Percentiles rank a stretch among this genome's conserved stretches.
phyloP scores from a whole-genome alignment of 2,329 filamentous ascomycete species.

The Penicillium frequentans region DNA sequence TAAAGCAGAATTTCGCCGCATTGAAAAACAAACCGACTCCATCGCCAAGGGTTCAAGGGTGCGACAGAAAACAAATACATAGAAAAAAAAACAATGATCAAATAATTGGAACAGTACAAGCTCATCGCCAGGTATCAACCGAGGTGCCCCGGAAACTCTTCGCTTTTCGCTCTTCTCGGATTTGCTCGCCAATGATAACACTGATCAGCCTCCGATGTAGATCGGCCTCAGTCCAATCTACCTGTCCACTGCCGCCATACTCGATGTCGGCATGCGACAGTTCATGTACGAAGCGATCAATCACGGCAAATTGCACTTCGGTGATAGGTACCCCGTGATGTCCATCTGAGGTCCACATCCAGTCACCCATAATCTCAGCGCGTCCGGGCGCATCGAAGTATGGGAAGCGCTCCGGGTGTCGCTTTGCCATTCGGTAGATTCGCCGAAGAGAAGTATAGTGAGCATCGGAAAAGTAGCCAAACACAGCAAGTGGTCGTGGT shows the following conservation, averaged over 20 bases:
- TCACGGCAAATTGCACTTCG: slow-evolving; percentile 43
- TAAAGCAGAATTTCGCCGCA: slow-evolving; percentile 9
- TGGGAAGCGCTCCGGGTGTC: slow-evolving; percentile 37
- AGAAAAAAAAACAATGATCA: not conserved
- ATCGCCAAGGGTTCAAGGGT: slow-evolving; percentile 12
- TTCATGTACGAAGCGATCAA: slow-evolving; percentile 42
- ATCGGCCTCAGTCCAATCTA: slow-evolving; percentile 47
- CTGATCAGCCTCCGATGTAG: slow-evolving; percentile 46
- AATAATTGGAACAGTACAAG: not conserved
- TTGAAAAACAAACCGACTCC: slow-evolving; percentile 17
- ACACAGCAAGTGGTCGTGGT: slow-evolving; percentile 31
- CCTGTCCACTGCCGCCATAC: slow-evolving; percentile 37
- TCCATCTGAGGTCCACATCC: slow-evolving; percentile 45
- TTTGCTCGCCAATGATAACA: slow-evolving; percentile 49
- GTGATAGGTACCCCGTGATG: slow-evolving; percentile 42
- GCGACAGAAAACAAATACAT: slow-evolving; percentile 10
- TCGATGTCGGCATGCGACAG: slow-evolving; percentile 35
- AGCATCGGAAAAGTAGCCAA: slow-evolving; percentile 44
- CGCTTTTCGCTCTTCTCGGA: slow-evolving; percentile 41
- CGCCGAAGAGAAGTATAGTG: slow-evolving; percentile 41
- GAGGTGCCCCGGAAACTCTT: slow-evolving; percentile 25
- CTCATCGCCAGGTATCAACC: slow-evolving; percentile 30
- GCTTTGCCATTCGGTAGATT: slow-evolving; percentile 41
- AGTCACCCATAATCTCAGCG: slow-evolving; percentile 42
- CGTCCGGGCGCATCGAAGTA: slow-evolving; percentile 37